Base-by-base conservation (phyloP, 2,329 filamentous ascomycete species). In the Penicillium sp. region DNA sequence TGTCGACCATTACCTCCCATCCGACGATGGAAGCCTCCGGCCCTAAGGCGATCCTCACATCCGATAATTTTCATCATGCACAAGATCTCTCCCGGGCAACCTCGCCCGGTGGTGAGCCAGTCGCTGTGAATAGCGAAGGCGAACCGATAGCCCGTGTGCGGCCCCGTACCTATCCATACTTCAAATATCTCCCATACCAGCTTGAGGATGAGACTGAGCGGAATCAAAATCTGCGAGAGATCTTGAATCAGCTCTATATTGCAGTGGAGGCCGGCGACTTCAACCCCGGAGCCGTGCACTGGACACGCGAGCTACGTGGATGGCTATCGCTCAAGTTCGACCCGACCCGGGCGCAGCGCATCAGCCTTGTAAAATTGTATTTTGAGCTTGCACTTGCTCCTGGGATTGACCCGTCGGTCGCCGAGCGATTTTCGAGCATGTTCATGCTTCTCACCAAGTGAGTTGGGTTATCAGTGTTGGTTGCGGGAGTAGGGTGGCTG, bases 251-350 rank as follows among this genome's bases (percentile, higher is more conserved):
- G 68, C 86, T 99, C 31, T 97, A 96, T 72, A 90, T 97, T 65
- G 85, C 93, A 54, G 82, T 99, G 60, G 88, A 91, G 70, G 88
- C 94, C 4, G 91, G 96, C 62, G 94, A 99, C 74, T 97, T 97
- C 74, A 87, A 89, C 25, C 90, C 93, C 0, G 94, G 94, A 34
- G 94, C 93, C 29, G 81, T 96, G 58, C 93, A 99, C 75, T 99
- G 94, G 94, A 97, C 94, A 16, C 86, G 93, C 63, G 94, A 99
- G 82, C 86, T 99, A 46, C 86, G 92, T 69, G 90, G 89, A 74
- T 99, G 95, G 94, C 81, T 99, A 62, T 89, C 88, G 51, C 85
- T 99, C 74, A 99, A 99, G 80, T 99, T 99, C 71, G 93, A 99
- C 76, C 91, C 96, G 71, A 90, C 91, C 46, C 86, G 90, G 65